phyloP scores from a whole-genome alignment of 2,329 filamentous ascomycete genomes.

The Fusarium subtropicale region DNA sequence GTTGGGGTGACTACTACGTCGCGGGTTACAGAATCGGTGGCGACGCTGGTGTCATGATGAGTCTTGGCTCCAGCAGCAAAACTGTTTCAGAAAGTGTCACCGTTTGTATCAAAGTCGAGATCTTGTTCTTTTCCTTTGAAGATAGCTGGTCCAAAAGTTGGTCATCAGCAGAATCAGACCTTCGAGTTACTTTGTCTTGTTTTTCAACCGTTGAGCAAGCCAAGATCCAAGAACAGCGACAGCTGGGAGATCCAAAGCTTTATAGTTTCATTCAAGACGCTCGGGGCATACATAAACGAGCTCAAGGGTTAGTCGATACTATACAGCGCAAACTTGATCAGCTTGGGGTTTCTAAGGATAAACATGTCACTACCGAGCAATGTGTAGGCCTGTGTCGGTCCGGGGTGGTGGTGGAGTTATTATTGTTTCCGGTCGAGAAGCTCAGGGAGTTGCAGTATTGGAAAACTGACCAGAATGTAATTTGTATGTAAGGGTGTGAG shows the following conservation, averaged over 20 bases:
- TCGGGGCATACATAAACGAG: neutral
- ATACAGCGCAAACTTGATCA: neutral
- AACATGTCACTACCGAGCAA: neutral
- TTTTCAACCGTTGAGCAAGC: neutral
- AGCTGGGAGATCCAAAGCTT: neutral
- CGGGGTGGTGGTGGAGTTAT: neutral
- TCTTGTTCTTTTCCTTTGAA: neutral
- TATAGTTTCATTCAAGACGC: neutral
- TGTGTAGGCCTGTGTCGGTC: neutral
- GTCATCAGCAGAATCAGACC: neutral
- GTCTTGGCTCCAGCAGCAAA: neutral
- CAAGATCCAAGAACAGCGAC: neutral
- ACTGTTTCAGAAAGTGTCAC: neutral
- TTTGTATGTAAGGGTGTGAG: neutral
- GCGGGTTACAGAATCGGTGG: neutral
- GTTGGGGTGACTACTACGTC: neutral
- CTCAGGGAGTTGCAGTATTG: neutral
- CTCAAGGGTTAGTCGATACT: neutral
- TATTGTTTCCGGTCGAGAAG: neutral
- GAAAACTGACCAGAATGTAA: neutral
- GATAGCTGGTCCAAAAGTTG: neutral
- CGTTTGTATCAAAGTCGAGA: neutral
- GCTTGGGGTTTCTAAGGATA: neutral
- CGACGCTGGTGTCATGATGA: neutral
- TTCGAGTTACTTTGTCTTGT: neutral